These are phyloP conservation scores for Metschnikowia colocasiae DNA, from an alignment of 805 yeast genomes.

Conservation along the genomic window DNA sequence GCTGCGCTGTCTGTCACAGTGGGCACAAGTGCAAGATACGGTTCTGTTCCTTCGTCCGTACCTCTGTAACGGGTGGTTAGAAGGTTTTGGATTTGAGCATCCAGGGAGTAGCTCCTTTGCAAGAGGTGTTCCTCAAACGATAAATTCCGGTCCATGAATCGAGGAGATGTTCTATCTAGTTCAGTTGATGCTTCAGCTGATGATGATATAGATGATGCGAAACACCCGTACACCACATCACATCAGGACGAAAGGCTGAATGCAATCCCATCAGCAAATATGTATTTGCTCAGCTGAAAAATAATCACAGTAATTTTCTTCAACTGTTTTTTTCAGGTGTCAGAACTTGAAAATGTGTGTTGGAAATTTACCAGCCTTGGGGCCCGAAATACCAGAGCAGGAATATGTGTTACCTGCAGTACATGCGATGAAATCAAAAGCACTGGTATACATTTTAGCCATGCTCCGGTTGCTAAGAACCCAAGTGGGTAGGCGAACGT, in stretches of 20 bases:
- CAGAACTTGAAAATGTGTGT: background rate
- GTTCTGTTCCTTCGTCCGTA: conserved; percentile 33
- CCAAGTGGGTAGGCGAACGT: background rate
- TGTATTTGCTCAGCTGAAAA: no score
- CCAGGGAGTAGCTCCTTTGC: conserved; percentile 40
- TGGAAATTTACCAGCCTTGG: background rate
- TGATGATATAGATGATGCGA: background rate
- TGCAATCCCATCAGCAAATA: no score
- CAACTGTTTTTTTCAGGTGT: no score
- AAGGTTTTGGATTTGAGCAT: conserved; percentile 36
- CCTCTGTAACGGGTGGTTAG: conserved; percentile 45
- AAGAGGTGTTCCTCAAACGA: conserved; percentile 46
- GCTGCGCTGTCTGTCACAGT: conserved; percentile 6
- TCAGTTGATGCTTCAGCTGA: background rate
- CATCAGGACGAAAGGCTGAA: background rate
- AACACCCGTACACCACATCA: background rate
- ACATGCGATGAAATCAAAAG: background rate
- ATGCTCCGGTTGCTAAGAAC: conserved; percentile 2
- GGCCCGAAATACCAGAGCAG: background rate
- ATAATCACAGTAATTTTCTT: no score
- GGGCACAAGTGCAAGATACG: conserved; percentile 34
- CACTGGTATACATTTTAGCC: background rate
- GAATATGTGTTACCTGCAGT: background rate
- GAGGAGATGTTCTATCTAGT: background rate
- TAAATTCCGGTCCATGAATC: conserved; percentile 38